Base-by-base conservation (phyloP, 495 filamentous ascomycete genomes). In the Aspergillus ostianus region DNA sequence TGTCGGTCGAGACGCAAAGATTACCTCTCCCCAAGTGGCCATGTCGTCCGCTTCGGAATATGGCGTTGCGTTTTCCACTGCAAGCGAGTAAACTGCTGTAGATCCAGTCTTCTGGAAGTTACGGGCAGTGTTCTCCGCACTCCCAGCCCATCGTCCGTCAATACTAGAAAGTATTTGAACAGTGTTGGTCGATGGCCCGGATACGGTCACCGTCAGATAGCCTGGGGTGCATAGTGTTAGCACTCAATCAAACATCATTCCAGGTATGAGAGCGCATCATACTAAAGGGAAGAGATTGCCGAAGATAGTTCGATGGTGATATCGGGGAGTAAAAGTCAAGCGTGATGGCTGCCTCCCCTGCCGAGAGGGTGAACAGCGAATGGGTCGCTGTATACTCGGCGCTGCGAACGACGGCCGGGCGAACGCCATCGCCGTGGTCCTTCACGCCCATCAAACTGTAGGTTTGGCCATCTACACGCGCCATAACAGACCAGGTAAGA, bases 271-370 rank as follows among this genome's bases (percentile, higher is more conserved):
- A 21, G 21, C 8, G 20, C 32, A 47, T 47, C 69, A 61, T 64
- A 75, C 85, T 85, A 32, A 90, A 93, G 32, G 92, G 92, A 36
- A 96, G 82, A 29, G 89, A 87, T 71, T 96, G 92, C 58, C 90
- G 82, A 46, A 93, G 67, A 19, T 91, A 92, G 55, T 91, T 92
- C 0, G 88, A 87, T 2, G 90, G 89, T 0, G 92, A 93, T n/a
- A 96, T 87, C 0, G 92, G 92, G 15, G 91, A 93, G 54, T 93
- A 82, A 71, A 95, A 96, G 23, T 82, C 80, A 41, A 83, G 58
- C 0, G 66, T 73, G 23, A 82, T 65, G 4, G 30, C 68, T n/a
- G 76, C 71, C 7, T 57, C 30, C 0, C 80, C 80, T 20, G 79
- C 78, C 29, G 66, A 61, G 15, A 83, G 68, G 23, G 68, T 71